phyloP scores from a whole-genome alignment of 495 filamentous ascomycete genomes.

The Wilcoxina mikolae region DNA sequence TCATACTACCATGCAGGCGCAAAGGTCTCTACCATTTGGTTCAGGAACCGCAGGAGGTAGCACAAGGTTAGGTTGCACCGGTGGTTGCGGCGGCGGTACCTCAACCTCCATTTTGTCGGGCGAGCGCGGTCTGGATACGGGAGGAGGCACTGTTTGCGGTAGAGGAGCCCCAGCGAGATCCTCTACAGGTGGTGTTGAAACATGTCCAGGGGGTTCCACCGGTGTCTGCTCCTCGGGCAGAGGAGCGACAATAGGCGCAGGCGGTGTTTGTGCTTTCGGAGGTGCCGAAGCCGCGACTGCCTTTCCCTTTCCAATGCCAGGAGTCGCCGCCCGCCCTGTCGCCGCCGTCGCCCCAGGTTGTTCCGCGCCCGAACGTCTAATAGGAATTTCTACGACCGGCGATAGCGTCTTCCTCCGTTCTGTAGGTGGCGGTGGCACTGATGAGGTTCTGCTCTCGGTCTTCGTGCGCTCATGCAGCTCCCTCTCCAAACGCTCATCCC shows the following conservation, averaged over 20 bases:
- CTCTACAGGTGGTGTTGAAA: background rate
- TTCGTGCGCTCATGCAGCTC: slow-evolving; percentile 17
- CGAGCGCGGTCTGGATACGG: background rate
- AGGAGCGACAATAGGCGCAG: background rate
- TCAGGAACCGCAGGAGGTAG: background rate
- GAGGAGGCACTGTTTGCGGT: background rate
- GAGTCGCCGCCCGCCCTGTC: background rate
- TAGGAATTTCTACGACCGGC: background rate
- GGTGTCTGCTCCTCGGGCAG: background rate
- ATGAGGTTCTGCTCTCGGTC: background rate
- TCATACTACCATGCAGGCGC: background rate
- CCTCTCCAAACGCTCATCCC: slow-evolving; percentile 32
- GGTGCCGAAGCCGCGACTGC: background rate
- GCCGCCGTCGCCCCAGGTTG: background rate
- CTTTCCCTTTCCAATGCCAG: background rate
- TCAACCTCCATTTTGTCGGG: background rate
- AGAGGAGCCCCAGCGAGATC: background rate
- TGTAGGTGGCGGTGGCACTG: background rate
- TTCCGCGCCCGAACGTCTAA: background rate
- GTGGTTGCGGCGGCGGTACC: background rate
- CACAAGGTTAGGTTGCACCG: background rate
- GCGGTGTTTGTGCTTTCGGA: background rate
- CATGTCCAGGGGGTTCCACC: background rate
- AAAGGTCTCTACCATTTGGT: background rate
- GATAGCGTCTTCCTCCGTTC: background rate